Base-by-base conservation (phyloP, 495 filamentous ascomycete species). In the Sabuloglossum arenarium region DNA sequence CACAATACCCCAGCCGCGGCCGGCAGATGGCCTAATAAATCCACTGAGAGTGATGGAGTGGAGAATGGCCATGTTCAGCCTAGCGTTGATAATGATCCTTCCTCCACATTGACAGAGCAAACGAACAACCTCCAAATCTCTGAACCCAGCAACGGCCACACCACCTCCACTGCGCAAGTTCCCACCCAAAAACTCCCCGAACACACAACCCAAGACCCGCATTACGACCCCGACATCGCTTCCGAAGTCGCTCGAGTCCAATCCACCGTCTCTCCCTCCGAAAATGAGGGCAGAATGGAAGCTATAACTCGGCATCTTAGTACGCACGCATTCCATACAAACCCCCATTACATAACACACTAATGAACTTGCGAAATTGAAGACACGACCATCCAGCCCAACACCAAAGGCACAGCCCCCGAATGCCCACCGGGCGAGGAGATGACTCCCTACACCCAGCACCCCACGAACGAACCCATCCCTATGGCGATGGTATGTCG, bases 401-500 rank as follows among this genome's bases (percentile, higher is more conserved):
- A 66, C 19, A 74, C 77, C 42, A 67, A 67, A 16, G 73, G 74
- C 8, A 68, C 73, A 52, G 77, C 76, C 6, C 77, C 79, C 0
- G 73, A 79, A 4, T 70, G 66, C 43, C 62, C 71, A 0, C 68
- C 75, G 9, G 64, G 65, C 1, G 66, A 75, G 5, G 69, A 70
- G 57, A 80, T 85, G 73, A 80, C 71, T 1, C 84, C 84, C 0
- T 83, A 83, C 59, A 70, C 81, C 45, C 66, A 78, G 0, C 68
- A 74, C 39, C 69, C 72, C 3, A 62, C 66, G 0, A 75, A 76
- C 53, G 67, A 75, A 12, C 73, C 78, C 3, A 73, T 85, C 42
- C 79, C 85, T 4, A 87, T 88, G 59, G 84, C 84, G 5, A 61
- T 88, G 9, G 81, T 86, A 6, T 80, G 76, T 63, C 77, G 84